These are phyloP conservation scores for Termitomyces sp. DNA, from an alignment of 1,284 basidiomycete species.

Conservation along the genomic window DNA sequence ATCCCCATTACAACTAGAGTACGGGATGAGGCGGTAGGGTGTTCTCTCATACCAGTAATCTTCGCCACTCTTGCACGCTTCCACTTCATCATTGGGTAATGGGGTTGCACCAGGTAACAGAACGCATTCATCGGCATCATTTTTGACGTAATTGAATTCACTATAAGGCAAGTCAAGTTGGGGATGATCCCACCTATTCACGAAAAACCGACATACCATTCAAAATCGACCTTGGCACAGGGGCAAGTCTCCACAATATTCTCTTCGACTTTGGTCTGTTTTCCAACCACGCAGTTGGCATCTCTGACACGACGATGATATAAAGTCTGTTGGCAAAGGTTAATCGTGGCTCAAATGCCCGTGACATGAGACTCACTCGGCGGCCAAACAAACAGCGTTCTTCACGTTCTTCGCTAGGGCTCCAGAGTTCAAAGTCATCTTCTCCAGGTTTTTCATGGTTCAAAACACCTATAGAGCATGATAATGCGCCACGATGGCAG, in stretches of 20 bases:
- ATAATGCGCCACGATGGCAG: slow-evolving; percentile 1
- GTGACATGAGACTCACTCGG: slow-evolving; percentile 43
- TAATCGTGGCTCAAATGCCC: background rate
- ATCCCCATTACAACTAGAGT: slow-evolving; percentile 76
- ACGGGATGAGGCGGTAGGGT: slow-evolving; percentile 82
- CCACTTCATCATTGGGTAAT: slow-evolving; percentile 50
- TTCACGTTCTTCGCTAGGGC: slow-evolving; percentile 79
- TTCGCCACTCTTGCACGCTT: slow-evolving; percentile 57
- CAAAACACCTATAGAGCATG: slow-evolving; percentile 50
- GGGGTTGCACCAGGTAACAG: slow-evolving; percentile 65
- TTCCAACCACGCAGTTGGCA: slow-evolving; percentile 78
- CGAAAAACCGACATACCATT: slow-evolving; percentile 61
- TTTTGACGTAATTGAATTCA: slow-evolving; percentile 85
- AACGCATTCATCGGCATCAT: slow-evolving; percentile 68
- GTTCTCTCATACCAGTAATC: slow-evolving; percentile 91
- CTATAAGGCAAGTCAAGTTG: slow-evolving; percentile 23
- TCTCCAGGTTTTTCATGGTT: slow-evolving; percentile 65
- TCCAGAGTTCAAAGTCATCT: slow-evolving; percentile 96
- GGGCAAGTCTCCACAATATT: slow-evolving; percentile 67
- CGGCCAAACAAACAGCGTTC: slow-evolving; percentile 84
- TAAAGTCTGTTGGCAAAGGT: slow-evolving; percentile 52
- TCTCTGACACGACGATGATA: slow-evolving; percentile 86
- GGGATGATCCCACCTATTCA: background rate
- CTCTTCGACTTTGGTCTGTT: slow-evolving; percentile 48
- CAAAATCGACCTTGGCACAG: slow-evolving; percentile 77